A percentile compares a stretch with the other conserved stretches of the same genome.
Conservation (phyloP, 345 rosid genomes). For the Brassica incana region DNA sequence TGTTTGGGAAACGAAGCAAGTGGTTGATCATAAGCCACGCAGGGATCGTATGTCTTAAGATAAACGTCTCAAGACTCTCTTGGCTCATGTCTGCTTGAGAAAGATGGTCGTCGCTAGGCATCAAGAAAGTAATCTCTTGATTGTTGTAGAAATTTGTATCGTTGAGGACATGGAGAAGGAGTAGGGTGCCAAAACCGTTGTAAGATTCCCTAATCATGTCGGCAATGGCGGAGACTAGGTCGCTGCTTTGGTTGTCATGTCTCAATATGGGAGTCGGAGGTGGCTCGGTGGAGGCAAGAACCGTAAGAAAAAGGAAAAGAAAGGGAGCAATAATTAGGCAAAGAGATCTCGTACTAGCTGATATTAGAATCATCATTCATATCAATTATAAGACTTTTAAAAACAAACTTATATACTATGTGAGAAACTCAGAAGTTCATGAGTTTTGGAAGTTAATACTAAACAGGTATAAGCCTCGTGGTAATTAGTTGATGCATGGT, state of each 20-base stretch:
- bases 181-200: constrained; percentile 40
- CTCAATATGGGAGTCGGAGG: constrained; percentile 28
- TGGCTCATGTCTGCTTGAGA: constrained; percentile 32
- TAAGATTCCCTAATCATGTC: constrained; percentile 41
- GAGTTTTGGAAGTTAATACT: constrained; percentile 4
- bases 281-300: constrained; percentile 26
- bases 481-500: constrained; percentile 38
- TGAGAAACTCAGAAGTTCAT: not conserved
- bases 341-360: constrained; percentile 10
- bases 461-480: constrained; percentile 17
- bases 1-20: constrained; percentile 42
- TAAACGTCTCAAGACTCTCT: constrained; percentile 30
- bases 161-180: constrained; percentile 40
- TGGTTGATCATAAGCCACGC: constrained; percentile 45
- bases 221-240: constrained; percentile 31
- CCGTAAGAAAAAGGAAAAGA: not conserved
- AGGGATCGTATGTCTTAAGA: constrained; percentile 37
- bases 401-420: constrained; percentile 13
- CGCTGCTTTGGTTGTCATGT: constrained; percentile 36
- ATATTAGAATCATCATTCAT: not conserved
- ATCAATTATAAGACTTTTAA: not conserved
- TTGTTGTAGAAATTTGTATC: constrained; percentile 30
- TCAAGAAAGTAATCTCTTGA: constrained; percentile 40
- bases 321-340: not conserved
- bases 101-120: constrained; percentile 37